Conservation (phyloP, 305 asterid genomes). For the Fraxinus floribunda region DNA sequence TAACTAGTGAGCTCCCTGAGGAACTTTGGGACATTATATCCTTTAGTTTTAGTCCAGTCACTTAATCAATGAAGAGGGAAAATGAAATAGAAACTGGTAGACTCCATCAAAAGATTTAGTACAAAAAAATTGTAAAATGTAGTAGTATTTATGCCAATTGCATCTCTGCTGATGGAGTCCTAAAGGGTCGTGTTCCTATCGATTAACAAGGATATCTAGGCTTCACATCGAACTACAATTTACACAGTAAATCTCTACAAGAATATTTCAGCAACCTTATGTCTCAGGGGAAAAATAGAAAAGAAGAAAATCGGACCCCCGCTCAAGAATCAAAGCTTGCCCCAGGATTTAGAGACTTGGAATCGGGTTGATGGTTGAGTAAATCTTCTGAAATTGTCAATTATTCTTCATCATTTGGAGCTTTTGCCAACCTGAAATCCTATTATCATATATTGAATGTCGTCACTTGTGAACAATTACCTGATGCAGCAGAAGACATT, state of each 20-base stretch:
- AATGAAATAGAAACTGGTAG: not conserved
- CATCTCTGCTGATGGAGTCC: conserved; percentile 23
- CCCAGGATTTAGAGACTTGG: conserved; percentile 15
- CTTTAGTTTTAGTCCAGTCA: not conserved
- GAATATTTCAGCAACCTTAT: conserved; percentile 25
- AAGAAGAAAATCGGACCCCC: conserved; percentile 19
- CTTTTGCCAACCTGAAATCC: not conserved
- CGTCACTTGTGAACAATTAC: not conserved
- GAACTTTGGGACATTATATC: not conserved
- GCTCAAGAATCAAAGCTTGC: conserved; percentile 16
- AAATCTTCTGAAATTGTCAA: not conserved
- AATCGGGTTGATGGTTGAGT: conserved; percentile 7
- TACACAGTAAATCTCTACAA: conserved; percentile 42
- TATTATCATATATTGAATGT: not conserved
- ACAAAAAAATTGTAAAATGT: not conserved
- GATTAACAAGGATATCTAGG: conserved; percentile 23
- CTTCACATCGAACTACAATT: conserved; percentile 28
- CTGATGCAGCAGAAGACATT: conserved; percentile 3
- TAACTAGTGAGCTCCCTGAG: not conserved
- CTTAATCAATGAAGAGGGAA: not conserved
- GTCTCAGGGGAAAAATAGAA: conserved; percentile 16
- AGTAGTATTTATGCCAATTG: conserved; percentile 17
- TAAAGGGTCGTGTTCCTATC: conserved; percentile 16
- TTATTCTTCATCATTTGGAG: not conserved
- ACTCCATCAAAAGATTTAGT: not conserved